These are phyloP conservation scores for Rhizopogon roseolus DNA, from an alignment of 768 basidiomycete species.

Conservation along the genomic window DNA sequence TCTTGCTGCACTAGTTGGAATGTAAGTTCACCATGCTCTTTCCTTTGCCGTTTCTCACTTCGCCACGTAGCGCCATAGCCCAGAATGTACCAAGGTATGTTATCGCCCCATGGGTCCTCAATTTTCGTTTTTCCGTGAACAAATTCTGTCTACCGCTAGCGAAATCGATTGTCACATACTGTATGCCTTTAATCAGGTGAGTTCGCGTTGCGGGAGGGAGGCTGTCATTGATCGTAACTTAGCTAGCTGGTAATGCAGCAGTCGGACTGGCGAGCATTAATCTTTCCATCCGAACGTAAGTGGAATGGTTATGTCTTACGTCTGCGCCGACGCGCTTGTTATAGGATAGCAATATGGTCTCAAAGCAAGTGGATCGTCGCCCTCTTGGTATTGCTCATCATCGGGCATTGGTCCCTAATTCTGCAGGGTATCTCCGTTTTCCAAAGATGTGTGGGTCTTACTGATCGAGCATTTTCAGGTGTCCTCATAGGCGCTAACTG, in stretches of 20 bases:
- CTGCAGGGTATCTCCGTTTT: constrained; percentile 44
- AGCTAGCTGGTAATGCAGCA: constrained; percentile 40
- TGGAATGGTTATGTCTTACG: not conserved
- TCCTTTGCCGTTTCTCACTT: not conserved
- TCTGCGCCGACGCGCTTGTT: constrained; percentile 1
- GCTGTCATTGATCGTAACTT: not conserved
- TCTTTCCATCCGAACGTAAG: constrained; percentile 40
- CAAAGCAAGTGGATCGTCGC: constrained; percentile 49
- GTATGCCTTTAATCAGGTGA: constrained; percentile 44
- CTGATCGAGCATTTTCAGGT: constrained; percentile 29
- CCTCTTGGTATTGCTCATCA: constrained; percentile 46
- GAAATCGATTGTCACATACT: constrained; percentile 39
- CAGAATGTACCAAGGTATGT: constrained; percentile 22
- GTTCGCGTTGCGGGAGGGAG: constrained; percentile 1
- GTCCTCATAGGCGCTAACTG: constrained; percentile 56
- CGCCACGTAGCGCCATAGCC: constrained; percentile 13
- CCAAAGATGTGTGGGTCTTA: not conserved
- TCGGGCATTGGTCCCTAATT: constrained; percentile 70
- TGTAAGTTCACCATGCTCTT: constrained; percentile 26
- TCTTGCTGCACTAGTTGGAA: constrained; percentile 41
- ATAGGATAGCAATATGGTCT: constrained; percentile 62
- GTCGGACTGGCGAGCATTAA: constrained; percentile 44
- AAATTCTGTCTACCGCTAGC: constrained; percentile 15
- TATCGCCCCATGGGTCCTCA: not conserved
- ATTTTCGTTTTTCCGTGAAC: not conserved